A percentile compares a stretch with the other conserved stretches of the same genome.
phyloP scores from a whole-genome alignment of 108 stramenopile genomes.

The Skeletonema costatum region DNA sequence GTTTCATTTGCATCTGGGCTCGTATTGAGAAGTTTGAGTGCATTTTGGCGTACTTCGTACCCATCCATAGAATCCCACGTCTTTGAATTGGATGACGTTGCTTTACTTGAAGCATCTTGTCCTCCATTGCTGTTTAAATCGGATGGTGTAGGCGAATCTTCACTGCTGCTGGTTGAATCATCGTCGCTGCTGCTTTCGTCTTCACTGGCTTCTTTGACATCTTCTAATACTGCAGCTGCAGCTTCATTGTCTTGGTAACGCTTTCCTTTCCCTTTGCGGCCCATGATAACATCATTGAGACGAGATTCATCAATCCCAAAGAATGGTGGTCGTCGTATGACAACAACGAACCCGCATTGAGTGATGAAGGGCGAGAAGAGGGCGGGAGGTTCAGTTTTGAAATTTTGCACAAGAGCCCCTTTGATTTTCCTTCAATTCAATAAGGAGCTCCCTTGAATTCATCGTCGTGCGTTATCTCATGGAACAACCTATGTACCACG shows the following conservation, averaged over 20 bases:
- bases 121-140: not conserved
- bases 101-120: not conserved
- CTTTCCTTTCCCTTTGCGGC: not conserved
- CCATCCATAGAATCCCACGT: not conserved
- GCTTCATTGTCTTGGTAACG: not conserved
- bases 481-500: too few relatives aligned
- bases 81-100: not conserved
- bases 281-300: not conserved
- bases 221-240: not conserved
- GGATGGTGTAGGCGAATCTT: not conserved
- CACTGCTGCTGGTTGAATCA: not conserved
- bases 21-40: not conserved
- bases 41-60: not conserved
- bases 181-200: not conserved
- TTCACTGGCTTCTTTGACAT: not conserved
- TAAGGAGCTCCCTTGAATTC: too few relatives aligned
- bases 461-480: too few relatives aligned
- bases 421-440: too few relatives aligned
- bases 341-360: too few relatives aligned
- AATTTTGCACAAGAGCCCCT: too few relatives aligned
- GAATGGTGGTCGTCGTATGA: too few relatives aligned
- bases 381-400: too few relatives aligned
- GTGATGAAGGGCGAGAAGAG: too few relatives aligned
- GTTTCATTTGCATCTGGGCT: not conserved
- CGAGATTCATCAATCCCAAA: too few relatives aligned